Base-by-base conservation (phyloP, 2,329 filamentous ascomycete genomes). In the Trichoderma sp. region DNA sequence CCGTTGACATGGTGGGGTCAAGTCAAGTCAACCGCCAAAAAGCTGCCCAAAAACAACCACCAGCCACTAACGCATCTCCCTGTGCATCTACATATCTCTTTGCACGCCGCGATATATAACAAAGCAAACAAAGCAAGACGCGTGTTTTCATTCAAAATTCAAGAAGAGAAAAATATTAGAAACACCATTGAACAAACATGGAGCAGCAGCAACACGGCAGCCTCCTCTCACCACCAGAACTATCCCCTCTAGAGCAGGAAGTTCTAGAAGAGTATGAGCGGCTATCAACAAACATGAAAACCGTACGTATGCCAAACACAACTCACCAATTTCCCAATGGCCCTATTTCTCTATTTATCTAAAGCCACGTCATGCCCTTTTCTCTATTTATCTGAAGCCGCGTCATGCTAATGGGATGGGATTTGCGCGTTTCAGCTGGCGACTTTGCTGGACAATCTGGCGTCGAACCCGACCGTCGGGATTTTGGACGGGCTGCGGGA, bases 251-350 rank as follows among this genome's bases (percentile, higher is more conserved):
- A 8, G 95, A 99, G 86, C 95, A 98, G 84, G 95, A 98, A 82
- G 93, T 99, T 1, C 88, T 99, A 1, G 95, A 98, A 77, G 97
- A 99, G 84, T 99, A 99, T 82, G 92, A 96, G 79, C 89, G 93
- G 16, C 86, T 99, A 38, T 91, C 96, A 0, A 93, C 93, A 79
- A 99, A 98, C 82, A 93, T 99, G 89, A 97, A 97, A 81, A 93
- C 93, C 86, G 97, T 96, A 85, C 76, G 85, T 73, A 21, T n/a
- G 4, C 9, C n/a, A 50, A 11, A 53, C n/a, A 21, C 33, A 53
- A 21, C 31, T 6, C 16, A 11, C 29, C 8, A 50, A 50, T 6
- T 27, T 53, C n/a, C 18, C 45, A 50, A 50, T 50, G 1, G 14
- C 3, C 38, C 35, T 3, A 38, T 45, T 45, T 45, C 18, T 45